A percentile compares a stretch with the other conserved stretches of the same genome.
phyloP scores from a whole-genome alignment of 2,329 filamentous ascomycete genomes.

The Exophiala aquamarina region DNA sequence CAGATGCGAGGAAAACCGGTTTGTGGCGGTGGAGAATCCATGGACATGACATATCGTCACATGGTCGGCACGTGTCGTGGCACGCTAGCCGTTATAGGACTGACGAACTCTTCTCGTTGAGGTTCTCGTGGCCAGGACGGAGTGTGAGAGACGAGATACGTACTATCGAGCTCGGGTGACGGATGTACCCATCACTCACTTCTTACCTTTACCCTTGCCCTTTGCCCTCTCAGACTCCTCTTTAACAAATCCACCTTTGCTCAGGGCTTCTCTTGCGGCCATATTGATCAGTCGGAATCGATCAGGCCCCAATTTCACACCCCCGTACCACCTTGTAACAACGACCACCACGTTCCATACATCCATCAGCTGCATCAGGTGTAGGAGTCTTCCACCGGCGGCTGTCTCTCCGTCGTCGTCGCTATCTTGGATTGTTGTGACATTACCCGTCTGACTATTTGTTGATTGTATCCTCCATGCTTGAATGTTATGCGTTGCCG shows the following conservation, averaged over 20 bases:
- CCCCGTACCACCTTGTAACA: constrained; percentile 93
- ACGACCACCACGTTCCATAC: constrained; percentile 91
- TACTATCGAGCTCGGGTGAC: no score
- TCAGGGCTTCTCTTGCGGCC: constrained; percentile 78
- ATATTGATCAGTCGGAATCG: constrained; percentile 88
- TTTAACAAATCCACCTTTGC: constrained; percentile 70
- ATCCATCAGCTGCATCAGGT: constrained; percentile 93
- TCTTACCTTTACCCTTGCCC: constrained; percentile 20
- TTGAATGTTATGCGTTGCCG: constrained; percentile 91
- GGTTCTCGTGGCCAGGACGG: no score
- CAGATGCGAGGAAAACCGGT: constrained; percentile 16
- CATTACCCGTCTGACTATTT: constrained; percentile 36
- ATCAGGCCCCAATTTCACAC: constrained; percentile 82
- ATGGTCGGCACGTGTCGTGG: neutral
- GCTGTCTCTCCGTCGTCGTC: constrained; percentile 96
- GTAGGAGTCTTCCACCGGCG: constrained; percentile 79
- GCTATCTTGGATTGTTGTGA: constrained; percentile 74
- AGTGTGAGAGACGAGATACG: no score
- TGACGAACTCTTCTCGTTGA: no score
- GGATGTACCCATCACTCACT: constrained; percentile 5
- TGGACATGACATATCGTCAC: neutral
- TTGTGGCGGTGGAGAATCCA: constrained; percentile 15
- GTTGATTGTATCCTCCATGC: constrained; percentile 72
- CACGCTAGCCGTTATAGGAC: no score
- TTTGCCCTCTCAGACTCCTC: constrained; percentile 44